Conservation (phyloP, 2,329 filamentous ascomycete genomes). For the Aspergillus sp. region DNA sequence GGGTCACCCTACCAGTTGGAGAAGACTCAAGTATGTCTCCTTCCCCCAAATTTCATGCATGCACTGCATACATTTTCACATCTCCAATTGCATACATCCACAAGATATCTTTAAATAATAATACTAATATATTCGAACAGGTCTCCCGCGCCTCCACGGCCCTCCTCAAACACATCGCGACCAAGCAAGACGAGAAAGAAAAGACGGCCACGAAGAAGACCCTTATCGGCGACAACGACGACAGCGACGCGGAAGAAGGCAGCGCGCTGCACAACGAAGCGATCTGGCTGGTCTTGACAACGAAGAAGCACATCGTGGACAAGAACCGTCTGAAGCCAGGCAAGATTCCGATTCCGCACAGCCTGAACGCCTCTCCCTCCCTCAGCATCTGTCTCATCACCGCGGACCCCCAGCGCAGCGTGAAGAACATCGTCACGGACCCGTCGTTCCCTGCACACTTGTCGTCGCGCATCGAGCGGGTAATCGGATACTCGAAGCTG, state of each 20-base stretch:
- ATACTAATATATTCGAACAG: slow-evolving; percentile 36
- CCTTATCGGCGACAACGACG: slow-evolving; percentile 52
- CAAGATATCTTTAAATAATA: too few relatives aligned
- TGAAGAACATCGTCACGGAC: slow-evolving; percentile 83
- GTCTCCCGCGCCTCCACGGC: slow-evolving; percentile 62
- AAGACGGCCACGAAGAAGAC: slow-evolving; percentile 55
- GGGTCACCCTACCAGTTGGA: slow-evolving; percentile 53
- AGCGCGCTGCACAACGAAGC: slow-evolving; percentile 52
- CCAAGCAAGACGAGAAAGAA: slow-evolving; percentile 51
- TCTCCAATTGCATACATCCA: too few relatives aligned
- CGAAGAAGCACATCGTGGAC: slow-evolving; percentile 69
- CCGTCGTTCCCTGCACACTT: slow-evolving; percentile 70
- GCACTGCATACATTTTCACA: neutral
- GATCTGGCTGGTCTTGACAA: slow-evolving; percentile 64
- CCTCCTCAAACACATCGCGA: slow-evolving; percentile 60
- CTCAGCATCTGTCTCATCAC: slow-evolving; percentile 83
- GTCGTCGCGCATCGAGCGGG: slow-evolving; percentile 67
- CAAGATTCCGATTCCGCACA: slow-evolving; percentile 77
- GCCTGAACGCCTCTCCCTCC: slow-evolving; percentile 67
- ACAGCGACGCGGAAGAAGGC: slow-evolving; percentile 49
- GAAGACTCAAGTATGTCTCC: slow-evolving; percentile 45
- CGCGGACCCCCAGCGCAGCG: slow-evolving; percentile 77
- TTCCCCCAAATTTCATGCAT: neutral
- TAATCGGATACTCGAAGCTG: slow-evolving; percentile 82
- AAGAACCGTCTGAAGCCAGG: slow-evolving; percentile 78